Conservation (phyloP, 306 rosid genomes). For the Casuarina glauca region DNA sequence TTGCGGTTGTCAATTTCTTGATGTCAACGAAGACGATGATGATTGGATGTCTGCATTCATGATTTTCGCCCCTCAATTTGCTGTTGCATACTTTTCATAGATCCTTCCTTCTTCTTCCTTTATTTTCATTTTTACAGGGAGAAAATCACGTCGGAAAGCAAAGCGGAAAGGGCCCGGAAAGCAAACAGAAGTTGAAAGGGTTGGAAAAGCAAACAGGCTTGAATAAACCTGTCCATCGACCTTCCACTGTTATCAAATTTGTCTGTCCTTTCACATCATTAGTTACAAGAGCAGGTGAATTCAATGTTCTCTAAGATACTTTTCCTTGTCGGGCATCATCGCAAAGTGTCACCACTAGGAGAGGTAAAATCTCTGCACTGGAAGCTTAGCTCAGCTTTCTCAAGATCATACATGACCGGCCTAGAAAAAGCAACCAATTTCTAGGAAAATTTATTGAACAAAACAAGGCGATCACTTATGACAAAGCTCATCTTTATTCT, state of each 20-base stretch:
- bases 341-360: not conserved
- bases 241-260: conserved; percentile 9
- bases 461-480: not conserved
- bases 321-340: conserved; percentile 5
- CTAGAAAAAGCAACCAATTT: not conserved
- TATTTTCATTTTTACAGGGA: not conserved
- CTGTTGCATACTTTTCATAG: conserved; percentile 5
- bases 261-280: conserved; percentile 12
- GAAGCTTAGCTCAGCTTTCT: not conserved
- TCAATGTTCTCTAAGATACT: conserved; percentile 4
- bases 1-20: conserved; percentile 30
- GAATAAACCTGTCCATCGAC: not conserved
- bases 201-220: conserved; percentile 15
- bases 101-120: conserved; percentile 1
- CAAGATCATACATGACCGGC: not conserved
- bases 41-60: conserved; percentile 24
- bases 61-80: conserved; percentile 2
- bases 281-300: conserved; percentile 2
- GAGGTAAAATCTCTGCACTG: not conserved
- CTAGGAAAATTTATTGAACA: not conserved
- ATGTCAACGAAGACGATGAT: conserved; percentile 35
- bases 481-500: too few relatives aligned
- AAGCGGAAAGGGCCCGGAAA: conserved; percentile 6
- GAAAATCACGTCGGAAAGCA: conserved; percentile 40
- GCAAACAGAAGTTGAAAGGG: conserved; percentile 6